phyloP scores from a whole-genome alignment of 2,329 filamentous ascomycete species.

The Ploettnerulaceae sp. region DNA sequence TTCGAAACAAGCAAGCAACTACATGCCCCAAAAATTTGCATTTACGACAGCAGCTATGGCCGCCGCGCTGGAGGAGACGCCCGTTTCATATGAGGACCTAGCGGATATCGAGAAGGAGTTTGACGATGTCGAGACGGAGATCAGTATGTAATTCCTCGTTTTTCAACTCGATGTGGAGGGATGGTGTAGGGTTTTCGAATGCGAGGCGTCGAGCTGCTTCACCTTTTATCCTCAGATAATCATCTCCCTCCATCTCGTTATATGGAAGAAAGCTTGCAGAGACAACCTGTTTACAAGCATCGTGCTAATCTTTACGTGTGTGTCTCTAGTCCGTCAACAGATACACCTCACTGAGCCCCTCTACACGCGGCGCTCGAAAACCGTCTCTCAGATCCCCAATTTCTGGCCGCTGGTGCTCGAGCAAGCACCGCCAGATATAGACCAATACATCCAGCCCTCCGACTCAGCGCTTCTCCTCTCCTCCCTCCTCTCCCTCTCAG shows the following conservation, averaged over 20 bases:
- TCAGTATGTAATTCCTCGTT: slow-evolving; percentile 49
- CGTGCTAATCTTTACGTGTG: too few species aligned
- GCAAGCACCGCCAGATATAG: slow-evolving; percentile 78
- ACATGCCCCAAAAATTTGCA: slow-evolving; percentile 28
- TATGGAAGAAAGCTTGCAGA: too few species aligned
- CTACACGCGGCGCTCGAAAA: slow-evolving; percentile 68
- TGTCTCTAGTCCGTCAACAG: slow-evolving; percentile 67
- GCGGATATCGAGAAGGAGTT: slow-evolving; percentile 78
- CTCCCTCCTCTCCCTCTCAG: slow-evolving; percentile 61
- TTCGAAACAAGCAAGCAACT: neutral
- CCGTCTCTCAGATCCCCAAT: slow-evolving; percentile 69
- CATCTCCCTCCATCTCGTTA: too few species aligned
- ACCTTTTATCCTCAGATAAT: too few species aligned
- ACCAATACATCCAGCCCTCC: slow-evolving; percentile 78
- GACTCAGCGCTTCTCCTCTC: slow-evolving; percentile 71
- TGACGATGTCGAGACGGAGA: slow-evolving; percentile 74
- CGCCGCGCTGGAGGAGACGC: slow-evolving; percentile 37
- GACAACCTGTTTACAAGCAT: too few species aligned
- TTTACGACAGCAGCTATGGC: slow-evolving; percentile 33
- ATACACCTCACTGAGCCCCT: slow-evolving; percentile 62
- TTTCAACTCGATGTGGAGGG: neutral
- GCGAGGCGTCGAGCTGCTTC: neutral
- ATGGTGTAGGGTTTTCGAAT: neutral
- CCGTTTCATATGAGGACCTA: slow-evolving; percentile 69
- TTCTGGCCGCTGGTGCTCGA: slow-evolving; percentile 97